Base-by-base conservation (phyloP, 2,329 filamentous ascomycete genomes). In the Fusarium sp. region DNA sequence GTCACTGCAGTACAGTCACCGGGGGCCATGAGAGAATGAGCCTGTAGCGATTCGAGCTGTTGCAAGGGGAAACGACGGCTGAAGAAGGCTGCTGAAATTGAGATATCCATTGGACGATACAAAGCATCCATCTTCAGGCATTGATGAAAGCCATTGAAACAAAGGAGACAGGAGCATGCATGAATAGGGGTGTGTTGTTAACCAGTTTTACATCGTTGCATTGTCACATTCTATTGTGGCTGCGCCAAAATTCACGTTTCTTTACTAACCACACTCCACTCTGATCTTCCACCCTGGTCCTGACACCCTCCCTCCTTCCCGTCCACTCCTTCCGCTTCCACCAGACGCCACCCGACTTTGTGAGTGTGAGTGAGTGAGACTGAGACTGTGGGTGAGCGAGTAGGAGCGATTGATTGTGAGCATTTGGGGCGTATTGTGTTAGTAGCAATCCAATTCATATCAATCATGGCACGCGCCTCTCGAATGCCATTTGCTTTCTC, bases 51-150 rank as follows among this genome's bases (percentile, higher is more conserved):
- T 61, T 70, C 55, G 44, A 60, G 42, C 59, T 74, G 64, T 65
- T 61, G 67, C 64, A 73, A 74, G 57, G 68, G 70, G 68, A 69
- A 74, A 68, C 48, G 69, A 66, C 60, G 70, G 61, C 52, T 63
- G 59, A 46, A 40, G 52, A 49, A 61, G 64, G 54, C 60, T 44
- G 46, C 33, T 48, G 42, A 48, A 48, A 44, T 35, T 37, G 50
- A 63, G 38, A 60, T 38, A 53, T 48, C 37, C 33, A 60, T 60
- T 69, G 68, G 55, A 35, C 37, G 54, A 68, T 64, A 48, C 26
- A 52, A 44, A 59, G 33, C 40, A 56, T 57, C 48, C 48, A 52
- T 27, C 26, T 52, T 64, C 38, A 64, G 63, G 52, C 66, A 70
- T 66, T 58, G 49, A 41, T 46, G 55, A 35, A 45, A 60, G 40